Evolutionary conservation across 2,329 filamentous ascomycete species (phyloP), one percentile per base, ranked within the genome.

Genomic region (Exophiala calicioides): DNA sequence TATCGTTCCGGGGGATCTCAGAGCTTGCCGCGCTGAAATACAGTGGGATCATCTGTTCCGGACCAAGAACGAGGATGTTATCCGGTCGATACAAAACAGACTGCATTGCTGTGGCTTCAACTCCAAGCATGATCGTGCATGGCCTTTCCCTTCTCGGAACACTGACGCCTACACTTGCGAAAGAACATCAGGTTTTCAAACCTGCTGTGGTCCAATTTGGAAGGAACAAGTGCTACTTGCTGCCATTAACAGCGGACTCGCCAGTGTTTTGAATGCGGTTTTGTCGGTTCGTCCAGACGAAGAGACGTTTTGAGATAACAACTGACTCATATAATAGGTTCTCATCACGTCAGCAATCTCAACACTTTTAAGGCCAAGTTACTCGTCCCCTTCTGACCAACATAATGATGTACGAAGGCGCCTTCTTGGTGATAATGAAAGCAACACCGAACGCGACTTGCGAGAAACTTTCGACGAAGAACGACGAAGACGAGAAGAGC

Each of bases 61-160:
- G 15, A 44, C 52, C 10, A 64, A 65, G 41, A 51, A 67, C 21
- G 55, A 56, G 3, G 38, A 50, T 3, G 57, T 60, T 3, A 63
- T 67, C 27, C 60, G 65, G 18, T 31, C 58, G 3, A 66, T 67
- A 39, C 63, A 68, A 39, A 61, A 62, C 41, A 37, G 41, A 3
- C 52, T 65, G 16, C 62, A 55, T 30, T 67, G 65, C 38, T 68
- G 65, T 26, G 65, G 65, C 3, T 48, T 65, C 4, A 52, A 63
- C 21, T 67, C 64, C 32, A 58, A 59, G 12, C 62, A 53, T 40
- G 65, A 68, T 36, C 53, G 62, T 12, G 63, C 65, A 3, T 68
- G 65, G 65, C 65, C 65, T 2, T 67, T 68, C 48, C 66, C 65
- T 31, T 60, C 63, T 24, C 38, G 39, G 0, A 44, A 34, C 5